These are phyloP conservation scores for Cladosporium halotolerans DNA, from an alignment of 2,329 filamentous ascomycete genomes.

Conservation along the genomic window DNA sequence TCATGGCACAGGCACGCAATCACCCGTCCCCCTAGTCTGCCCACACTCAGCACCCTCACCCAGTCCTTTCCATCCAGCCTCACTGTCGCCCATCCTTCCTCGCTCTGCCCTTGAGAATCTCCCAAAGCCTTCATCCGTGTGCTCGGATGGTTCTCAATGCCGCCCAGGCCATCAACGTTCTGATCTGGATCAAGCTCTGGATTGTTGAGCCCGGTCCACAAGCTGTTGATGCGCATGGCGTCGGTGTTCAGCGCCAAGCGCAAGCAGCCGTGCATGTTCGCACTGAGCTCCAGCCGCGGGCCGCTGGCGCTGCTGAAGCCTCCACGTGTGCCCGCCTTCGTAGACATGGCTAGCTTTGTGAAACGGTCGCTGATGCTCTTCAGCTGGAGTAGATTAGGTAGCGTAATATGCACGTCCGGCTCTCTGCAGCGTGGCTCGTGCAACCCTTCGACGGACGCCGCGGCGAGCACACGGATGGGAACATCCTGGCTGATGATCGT, in stretches of 20 bases:
- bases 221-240: slow-evolving; percentile 73
- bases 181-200: slow-evolving; percentile 77
- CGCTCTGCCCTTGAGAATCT: slow-evolving; percentile 56
- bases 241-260: slow-evolving; percentile 76
- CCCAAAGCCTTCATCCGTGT: slow-evolving; percentile 63
- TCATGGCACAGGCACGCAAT: slow-evolving; percentile 86
- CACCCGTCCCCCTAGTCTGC: slow-evolving; percentile 78
- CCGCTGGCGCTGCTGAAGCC: slow-evolving; percentile 32
- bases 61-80: slow-evolving; percentile 90
- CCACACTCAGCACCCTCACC: slow-evolving; percentile 89
- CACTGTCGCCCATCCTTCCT: slow-evolving; percentile 81
- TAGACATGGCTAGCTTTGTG: slow-evolving; percentile 65
- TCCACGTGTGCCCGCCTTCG: slow-evolving; percentile 28
- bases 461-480: slow-evolving; percentile 82
- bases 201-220: slow-evolving; percentile 81
- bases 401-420: slow-evolving; percentile 86
- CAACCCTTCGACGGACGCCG: slow-evolving; percentile 79
- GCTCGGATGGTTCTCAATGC: slow-evolving; percentile 72
- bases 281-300: slow-evolving; percentile 75
- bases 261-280: slow-evolving; percentile 89
- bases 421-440: slow-evolving; percentile 88
- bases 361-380: slow-evolving; percentile 95
- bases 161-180: slow-evolving; percentile 58
- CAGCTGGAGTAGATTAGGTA: slow-evolving; percentile 79
- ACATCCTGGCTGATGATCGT: slow-evolving; percentile 94